Evolutionary conservation across 257 asterid genomes (phyloP).

Genomic region (Forsythia suspensa): DNA sequence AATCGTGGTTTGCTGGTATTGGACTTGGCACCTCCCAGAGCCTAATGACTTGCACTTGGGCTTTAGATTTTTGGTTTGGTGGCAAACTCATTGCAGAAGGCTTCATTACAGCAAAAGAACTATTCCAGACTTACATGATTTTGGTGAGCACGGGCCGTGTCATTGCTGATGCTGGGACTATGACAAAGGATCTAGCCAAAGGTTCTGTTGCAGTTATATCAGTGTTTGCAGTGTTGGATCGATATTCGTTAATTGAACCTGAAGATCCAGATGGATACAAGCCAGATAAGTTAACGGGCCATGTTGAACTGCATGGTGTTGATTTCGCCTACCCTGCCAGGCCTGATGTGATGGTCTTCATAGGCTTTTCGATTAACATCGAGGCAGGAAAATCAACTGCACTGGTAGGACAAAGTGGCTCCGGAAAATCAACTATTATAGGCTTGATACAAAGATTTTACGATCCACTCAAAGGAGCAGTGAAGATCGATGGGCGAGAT

Average conservation of each 20-base stretch:
- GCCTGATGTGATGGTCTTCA: slow-evolving; percentile 53
- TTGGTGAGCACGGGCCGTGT: slow-evolving; percentile 90
- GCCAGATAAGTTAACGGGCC: slow-evolving; percentile 54
- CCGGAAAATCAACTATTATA: slow-evolving; percentile 79
- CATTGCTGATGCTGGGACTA: slow-evolving; percentile 85
- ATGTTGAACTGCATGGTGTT: slow-evolving; percentile 51
- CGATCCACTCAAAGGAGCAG: slow-evolving; percentile 59
- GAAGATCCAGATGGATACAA: slow-evolving; percentile 59
- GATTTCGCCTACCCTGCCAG: slow-evolving; percentile 78
- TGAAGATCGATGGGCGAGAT: slow-evolving; percentile 74
- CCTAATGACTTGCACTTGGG: slow-evolving; percentile 75
- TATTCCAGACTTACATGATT: slow-evolving; percentile 76
- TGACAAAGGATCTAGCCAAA: slow-evolving; percentile 86
- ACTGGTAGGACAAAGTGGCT: slow-evolving; percentile 87
- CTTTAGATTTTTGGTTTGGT: slow-evolving; percentile 84
- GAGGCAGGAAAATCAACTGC: slow-evolving; percentile 84
- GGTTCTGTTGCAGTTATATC: slow-evolving; percentile 75
- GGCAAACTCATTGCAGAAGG: slow-evolving; percentile 74
- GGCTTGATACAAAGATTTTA: slow-evolving; percentile 75
- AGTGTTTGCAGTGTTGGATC: slow-evolving; percentile 69
- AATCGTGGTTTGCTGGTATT: slow-evolving; percentile 84
- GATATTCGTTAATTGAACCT: slow-evolving; percentile 73
- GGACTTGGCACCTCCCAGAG: slow-evolving; percentile 84
- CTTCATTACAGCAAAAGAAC: slow-evolving; percentile 54
- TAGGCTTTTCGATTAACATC: slow-evolving; percentile 57